These are phyloP conservation scores for Turnera subulata DNA, from an alignment of 345 rosid genomes.

Conservation along the genomic window DNA sequence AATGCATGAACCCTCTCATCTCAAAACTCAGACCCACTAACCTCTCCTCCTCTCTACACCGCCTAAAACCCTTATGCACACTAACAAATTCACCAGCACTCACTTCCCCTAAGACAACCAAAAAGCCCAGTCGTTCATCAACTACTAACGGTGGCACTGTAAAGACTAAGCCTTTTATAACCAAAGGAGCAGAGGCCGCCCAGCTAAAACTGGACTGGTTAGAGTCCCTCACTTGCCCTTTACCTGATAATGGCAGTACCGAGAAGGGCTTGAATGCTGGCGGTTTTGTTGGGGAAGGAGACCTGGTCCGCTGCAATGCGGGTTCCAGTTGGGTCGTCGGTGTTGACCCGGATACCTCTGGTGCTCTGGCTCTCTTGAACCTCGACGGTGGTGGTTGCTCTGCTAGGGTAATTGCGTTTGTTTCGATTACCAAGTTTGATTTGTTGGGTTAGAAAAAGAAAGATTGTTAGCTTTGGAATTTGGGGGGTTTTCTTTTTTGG, in stretches of 20 bases:
- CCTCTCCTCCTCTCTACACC: neutral
- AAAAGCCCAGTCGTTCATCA: neutral
- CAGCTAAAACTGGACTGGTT: constrained; percentile 57
- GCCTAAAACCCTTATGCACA: constrained; percentile 14
- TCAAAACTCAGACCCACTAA: constrained; percentile 2
- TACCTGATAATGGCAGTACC: constrained; percentile 1
- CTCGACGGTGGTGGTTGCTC: constrained; percentile 40
- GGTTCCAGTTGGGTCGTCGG: constrained; percentile 63
- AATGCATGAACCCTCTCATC: constrained; percentile 18
- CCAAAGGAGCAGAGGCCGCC: constrained; percentile 22
- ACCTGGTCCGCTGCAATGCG: constrained; percentile 11
- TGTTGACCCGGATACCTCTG: constrained; percentile 79
- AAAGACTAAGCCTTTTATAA: too few species aligned
- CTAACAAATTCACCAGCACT: neutral
- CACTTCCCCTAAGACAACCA: neutral
- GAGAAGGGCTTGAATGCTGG: neutral
- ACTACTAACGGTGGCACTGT: constrained; percentile 7
- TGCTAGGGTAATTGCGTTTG: constrained; percentile 45
- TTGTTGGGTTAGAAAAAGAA: neutral
- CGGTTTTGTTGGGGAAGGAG: constrained; percentile 2
- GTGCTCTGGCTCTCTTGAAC: constrained; percentile 70
- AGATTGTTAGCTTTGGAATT: neutral
- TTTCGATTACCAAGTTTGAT: neutral
- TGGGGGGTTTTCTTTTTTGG: neutral
- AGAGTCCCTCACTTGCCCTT: constrained; percentile 51